phyloP scores from a whole-genome alignment of 1,284 basidiomycete species.

The Fomitopsis betulina region DNA sequence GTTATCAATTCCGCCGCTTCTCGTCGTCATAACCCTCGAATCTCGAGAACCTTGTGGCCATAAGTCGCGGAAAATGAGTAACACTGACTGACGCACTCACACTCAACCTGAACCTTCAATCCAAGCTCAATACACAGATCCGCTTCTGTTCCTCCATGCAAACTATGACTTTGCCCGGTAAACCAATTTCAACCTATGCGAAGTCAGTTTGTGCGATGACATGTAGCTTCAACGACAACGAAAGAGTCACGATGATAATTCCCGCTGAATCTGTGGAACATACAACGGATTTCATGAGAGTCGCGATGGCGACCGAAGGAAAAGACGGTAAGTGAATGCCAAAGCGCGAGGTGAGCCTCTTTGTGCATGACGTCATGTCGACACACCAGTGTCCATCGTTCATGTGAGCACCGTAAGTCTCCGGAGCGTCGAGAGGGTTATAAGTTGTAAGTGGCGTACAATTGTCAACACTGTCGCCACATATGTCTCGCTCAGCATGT shows the following conservation, averaged over 20 bases:
- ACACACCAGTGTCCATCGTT: neutral
- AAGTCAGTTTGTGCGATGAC: conserved; percentile 29
- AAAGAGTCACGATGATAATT: conserved; percentile 29
- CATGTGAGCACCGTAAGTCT: neutral
- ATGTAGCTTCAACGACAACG: conserved; percentile 25
- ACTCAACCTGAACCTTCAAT: conserved; percentile 17
- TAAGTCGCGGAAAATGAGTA: neutral
- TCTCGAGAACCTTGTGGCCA: conserved; percentile 19
- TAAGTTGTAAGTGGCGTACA: too few relatives aligned
- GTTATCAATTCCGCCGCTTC: conserved; percentile 13
- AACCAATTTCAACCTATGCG: conserved; percentile 23
- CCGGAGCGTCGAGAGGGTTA: too few relatives aligned
- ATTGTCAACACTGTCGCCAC: too few relatives aligned
- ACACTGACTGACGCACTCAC: conserved; percentile 8
- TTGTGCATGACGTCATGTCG: neutral
- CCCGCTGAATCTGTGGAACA: conserved; percentile 31
- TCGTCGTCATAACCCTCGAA: conserved; percentile 24
- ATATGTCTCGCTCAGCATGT: too few relatives aligned
- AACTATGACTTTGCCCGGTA: too few relatives aligned
- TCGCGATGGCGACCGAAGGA: conserved; percentile 4
- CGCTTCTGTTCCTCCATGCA: too few relatives aligned
- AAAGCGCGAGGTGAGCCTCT: neutral
- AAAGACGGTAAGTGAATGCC: neutral
- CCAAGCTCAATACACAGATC: conserved; percentile 19
- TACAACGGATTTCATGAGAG: conserved; percentile 8